Evolutionary conservation across 2,329 filamentous ascomycete species (phyloP).

Genomic region (Aspergillus ustus): DNA sequence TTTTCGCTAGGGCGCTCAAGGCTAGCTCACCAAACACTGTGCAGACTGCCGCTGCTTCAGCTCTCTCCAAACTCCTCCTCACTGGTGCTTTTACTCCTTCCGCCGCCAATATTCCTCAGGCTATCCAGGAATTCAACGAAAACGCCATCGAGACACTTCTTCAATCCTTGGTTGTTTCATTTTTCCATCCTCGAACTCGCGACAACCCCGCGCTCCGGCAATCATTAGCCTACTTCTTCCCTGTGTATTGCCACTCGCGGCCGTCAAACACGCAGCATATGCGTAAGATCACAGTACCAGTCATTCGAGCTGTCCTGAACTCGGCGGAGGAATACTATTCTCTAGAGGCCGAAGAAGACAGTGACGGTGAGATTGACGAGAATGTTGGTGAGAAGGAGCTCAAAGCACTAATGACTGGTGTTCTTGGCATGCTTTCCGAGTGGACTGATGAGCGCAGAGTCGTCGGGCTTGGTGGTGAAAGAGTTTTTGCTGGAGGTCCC

Average conservation of each 20-base stretch:
- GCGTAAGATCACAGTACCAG: slow-evolving; percentile 72
- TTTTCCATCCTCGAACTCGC: slow-evolving; percentile 84
- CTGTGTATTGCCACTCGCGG: slow-evolving; percentile 88
- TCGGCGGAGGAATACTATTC: slow-evolving; percentile 68
- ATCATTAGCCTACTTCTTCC: slow-evolving; percentile 89
- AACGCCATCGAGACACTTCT: slow-evolving; percentile 73
- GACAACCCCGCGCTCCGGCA: slow-evolving; percentile 83
- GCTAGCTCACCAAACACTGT: slow-evolving; percentile 72
- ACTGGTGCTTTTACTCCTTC: slow-evolving; percentile 68
- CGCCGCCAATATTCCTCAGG: slow-evolving; percentile 58
- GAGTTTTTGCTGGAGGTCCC: slow-evolving; percentile 54
- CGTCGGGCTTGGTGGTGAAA: slow-evolving; percentile 61
- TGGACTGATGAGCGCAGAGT: slow-evolving; percentile 93
- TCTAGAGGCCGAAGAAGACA: slow-evolving; percentile 73
- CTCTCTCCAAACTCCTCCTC: slow-evolving; percentile 84
- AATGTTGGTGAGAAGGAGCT: slow-evolving; percentile 71
- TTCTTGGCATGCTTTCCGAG: slow-evolving; percentile 78
- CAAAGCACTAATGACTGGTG: slow-evolving; percentile 68
- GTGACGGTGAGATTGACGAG: slow-evolving; percentile 74
- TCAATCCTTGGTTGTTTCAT: slow-evolving; percentile 80
- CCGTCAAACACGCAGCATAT: slow-evolving; percentile 82
- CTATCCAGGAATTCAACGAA: slow-evolving; percentile 53
- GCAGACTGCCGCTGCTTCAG: slow-evolving; percentile 78
- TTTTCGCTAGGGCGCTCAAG: slow-evolving; percentile 82
- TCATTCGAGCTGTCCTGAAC: slow-evolving; percentile 70